Evolutionary conservation across 2,329 filamentous ascomycete genomes (phyloP).

Genomic region (Trichoderma sp.): DNA sequence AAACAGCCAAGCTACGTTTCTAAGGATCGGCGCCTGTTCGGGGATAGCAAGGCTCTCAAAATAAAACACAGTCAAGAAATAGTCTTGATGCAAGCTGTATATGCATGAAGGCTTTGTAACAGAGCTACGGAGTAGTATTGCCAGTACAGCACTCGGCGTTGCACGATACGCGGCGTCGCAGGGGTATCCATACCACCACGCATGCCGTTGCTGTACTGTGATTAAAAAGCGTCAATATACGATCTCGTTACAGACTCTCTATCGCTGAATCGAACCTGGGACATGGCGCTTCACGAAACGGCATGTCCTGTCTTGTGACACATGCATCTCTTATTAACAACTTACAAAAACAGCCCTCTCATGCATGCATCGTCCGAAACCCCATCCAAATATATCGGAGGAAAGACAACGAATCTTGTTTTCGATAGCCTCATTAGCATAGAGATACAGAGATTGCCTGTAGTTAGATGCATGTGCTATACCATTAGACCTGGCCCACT

Average conservation of each 20-base stretch:
- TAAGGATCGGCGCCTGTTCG: background rate
- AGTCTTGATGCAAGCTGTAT: background rate
- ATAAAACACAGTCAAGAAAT: background rate
- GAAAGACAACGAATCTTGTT: background rate
- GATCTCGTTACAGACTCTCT: background rate
- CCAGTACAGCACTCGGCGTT: background rate
- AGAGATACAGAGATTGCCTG: background rate
- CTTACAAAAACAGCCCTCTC: background rate
- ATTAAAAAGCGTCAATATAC: background rate
- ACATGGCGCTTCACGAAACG: background rate
- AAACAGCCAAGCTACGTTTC: background rate
- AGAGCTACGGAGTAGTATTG: background rate
- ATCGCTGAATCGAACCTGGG: background rate
- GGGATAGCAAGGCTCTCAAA: background rate
- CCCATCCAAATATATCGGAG: background rate
- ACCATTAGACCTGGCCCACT: background rate
- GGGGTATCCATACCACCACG: background rate
- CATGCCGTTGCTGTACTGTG: background rate
- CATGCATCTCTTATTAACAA: background rate
- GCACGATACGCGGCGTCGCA: background rate
- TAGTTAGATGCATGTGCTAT: background rate
- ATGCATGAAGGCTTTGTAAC: background rate
- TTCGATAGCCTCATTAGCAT: background rate
- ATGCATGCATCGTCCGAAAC: background rate
- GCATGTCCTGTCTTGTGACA: background rate